These are phyloP conservation scores for Limtongia smithiae DNA, from an alignment of 805 yeast species.

Conservation along the genomic window DNA sequence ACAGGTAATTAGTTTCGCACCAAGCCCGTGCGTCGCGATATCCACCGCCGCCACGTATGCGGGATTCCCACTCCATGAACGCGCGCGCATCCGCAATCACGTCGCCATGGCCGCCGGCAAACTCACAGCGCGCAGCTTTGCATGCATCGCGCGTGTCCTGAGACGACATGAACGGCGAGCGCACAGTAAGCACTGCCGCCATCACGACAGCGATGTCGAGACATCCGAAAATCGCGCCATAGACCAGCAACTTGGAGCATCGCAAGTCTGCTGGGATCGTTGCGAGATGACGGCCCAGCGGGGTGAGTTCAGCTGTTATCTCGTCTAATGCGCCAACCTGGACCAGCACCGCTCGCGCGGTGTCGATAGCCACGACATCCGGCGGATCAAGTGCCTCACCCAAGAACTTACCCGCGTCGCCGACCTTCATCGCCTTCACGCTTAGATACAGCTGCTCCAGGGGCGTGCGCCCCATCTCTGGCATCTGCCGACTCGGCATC, in stretches of 20 bases:
- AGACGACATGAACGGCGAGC: conserved; percentile 66
- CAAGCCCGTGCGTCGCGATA: conserved; percentile 36
- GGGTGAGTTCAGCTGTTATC: conserved; percentile 51
- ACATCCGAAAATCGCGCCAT: conserved; percentile 80
- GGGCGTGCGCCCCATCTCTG: conserved; percentile 83
- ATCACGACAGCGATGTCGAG: conserved; percentile 71
- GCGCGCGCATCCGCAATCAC: conserved; percentile 63
- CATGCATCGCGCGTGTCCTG: conserved; percentile 63
- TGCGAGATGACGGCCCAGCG: conserved; percentile 75
- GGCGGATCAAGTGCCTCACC: conserved; percentile 83
- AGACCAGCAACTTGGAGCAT: conserved; percentile 76
- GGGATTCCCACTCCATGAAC: conserved; percentile 49
- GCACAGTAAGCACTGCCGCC: conserved; percentile 72
- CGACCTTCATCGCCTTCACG: conserved; percentile 85
- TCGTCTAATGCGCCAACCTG: conserved; percentile 70
- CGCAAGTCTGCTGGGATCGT: conserved; percentile 78
- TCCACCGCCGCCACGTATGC: conserved; percentile 16
- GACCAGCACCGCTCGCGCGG: conserved; percentile 51
- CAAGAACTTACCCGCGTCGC: conserved; percentile 65
- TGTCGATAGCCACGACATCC: conserved; percentile 46
- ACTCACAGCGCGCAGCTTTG: conserved; percentile 40
- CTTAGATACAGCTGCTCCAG: conserved; percentile 77
- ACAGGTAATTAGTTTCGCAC: conserved; percentile 58
- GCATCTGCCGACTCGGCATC: conserved; percentile 73
- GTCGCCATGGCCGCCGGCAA: conserved; percentile 62